Evolutionary conservation across 257 asterid genomes (phyloP).

Genomic region (Solanum tacnaense): DNA sequence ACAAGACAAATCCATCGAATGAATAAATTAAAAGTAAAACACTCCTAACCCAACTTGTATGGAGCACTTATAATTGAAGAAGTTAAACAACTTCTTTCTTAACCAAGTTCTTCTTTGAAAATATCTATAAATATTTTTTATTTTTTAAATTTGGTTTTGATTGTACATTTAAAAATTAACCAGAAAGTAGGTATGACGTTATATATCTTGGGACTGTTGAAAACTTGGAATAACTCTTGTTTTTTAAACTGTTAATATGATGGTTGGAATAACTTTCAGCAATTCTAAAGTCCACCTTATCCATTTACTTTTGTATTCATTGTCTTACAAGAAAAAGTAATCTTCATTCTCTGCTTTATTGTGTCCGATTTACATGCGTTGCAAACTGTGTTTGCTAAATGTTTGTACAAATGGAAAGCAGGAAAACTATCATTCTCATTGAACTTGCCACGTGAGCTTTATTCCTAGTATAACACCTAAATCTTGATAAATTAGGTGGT

Average conservation of each 20-base stretch:
- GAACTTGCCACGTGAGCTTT: not conserved
- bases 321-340: not conserved
- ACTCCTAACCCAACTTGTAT: not conserved
- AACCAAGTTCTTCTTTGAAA: not conserved
- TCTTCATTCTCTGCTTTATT: not conserved
- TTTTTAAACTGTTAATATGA: not conserved
- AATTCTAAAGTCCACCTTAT: not conserved
- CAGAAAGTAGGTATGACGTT: not conserved
- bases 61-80: not conserved
- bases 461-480: not conserved
- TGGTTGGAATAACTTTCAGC: not conserved
- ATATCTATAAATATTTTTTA: not conserved
- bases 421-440: not conserved
- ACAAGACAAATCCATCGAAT: not conserved
- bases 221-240: not conserved
- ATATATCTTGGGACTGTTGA: not conserved
- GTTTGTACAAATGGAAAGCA: not conserved
- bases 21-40: not conserved
- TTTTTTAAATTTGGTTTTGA: not conserved
- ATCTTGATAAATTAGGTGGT: not conserved
- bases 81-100: not conserved
- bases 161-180: not conserved
- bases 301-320: not conserved
- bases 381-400: not conserved
- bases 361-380: not conserved